Evolutionary conservation across 371 early-diverging fungal genomes (phyloP), one percentile per base, ranked within the genome.

Genomic region (Syncephalastrum racemosum): DNA sequence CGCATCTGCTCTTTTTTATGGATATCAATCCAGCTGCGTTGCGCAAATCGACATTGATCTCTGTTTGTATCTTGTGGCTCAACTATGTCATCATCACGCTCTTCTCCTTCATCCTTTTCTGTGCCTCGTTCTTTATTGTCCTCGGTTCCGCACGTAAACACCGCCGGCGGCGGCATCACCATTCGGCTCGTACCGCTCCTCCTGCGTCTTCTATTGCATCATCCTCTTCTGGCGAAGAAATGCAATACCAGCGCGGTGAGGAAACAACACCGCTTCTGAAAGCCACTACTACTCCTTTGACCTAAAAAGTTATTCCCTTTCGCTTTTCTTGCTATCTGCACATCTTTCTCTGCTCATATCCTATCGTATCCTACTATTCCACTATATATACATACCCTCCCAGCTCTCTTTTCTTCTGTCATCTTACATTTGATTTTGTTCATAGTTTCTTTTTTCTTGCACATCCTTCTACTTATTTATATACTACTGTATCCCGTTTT

Each of bases 41-140:
- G 25, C 55, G 46, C 46, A 49, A 55, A 50, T 46, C 66, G 8
- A 48, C 61, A 4, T 46, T 46, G 50, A 46, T 66, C 24, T 62
- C 65, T 4, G 59, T 64, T 2, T 52, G 41, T 16, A 69, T 69
- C 39, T 53, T 69, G 46, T 69, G 69, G 69, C 47, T 69, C 31
- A 69, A 69, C 51, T 69, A 69, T 43, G 45, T 61, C 42, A 62
- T 60, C 42, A 15, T 69, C 42, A 59, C 61, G 18, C n/a, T 62
- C 12, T 69, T 69, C 25, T 56, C 69, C 16, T 62, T 69, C 51
- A 60, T 69, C 39, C 56, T 69, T 27, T 59, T 69, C 44, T 69
- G 69, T 54, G 69, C 69, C 23, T 69, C 69, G 4, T 59, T 69
- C 41, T 69, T 69, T 43, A 62, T 69, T 50, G 46, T 69, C 24